Percentiles rank a stretch among this genome's conserved stretches.
These are phyloP conservation scores for Lagenidium sp. DNA, from an alignment of 352 stramenopile species.

Conservation along the genomic window DNA sequence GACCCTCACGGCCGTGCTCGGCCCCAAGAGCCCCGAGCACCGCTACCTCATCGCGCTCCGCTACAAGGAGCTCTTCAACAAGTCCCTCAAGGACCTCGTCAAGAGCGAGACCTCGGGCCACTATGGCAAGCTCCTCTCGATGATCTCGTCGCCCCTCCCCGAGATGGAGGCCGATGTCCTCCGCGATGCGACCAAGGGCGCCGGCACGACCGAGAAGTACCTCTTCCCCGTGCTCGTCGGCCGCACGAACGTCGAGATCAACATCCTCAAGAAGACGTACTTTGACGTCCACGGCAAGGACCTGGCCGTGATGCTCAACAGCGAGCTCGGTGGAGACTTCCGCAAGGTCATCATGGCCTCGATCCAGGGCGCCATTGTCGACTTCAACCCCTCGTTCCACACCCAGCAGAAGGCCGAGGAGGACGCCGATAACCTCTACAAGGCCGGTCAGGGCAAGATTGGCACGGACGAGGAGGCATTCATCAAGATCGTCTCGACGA, in stretches of 20 bases:
- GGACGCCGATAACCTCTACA: slow-evolving; percentile 58
- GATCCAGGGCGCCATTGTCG: slow-evolving; percentile 41
- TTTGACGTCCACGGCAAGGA: slow-evolving; percentile 55
- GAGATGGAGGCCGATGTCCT: slow-evolving; percentile 61
- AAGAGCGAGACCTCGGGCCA: slow-evolving; percentile 55
- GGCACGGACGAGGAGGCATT: slow-evolving; percentile 62
- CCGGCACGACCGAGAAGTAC: slow-evolving; percentile 58
- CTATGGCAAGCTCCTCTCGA: slow-evolving; percentile 53
- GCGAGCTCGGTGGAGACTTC: slow-evolving; percentile 60
- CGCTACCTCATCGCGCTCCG: slow-evolving; percentile 56
- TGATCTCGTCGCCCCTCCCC: slow-evolving; percentile 41
- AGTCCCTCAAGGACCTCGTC: slow-evolving; percentile 43
- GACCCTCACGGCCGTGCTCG: slow-evolving; percentile 30
- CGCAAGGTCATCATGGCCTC: slow-evolving; percentile 65
- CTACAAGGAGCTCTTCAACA: slow-evolving; percentile 56
- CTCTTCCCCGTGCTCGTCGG: slow-evolving; percentile 61
- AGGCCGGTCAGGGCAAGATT: slow-evolving; percentile 52
- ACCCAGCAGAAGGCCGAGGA: slow-evolving; percentile 42
- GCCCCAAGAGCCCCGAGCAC: slow-evolving; percentile 42
- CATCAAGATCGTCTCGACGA: slow-evolving; percentile 43
- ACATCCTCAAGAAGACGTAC: slow-evolving; percentile 77
- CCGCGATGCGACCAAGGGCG: slow-evolving; percentile 51
- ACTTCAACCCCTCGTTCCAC: slow-evolving; percentile 50
- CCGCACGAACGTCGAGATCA: slow-evolving; percentile 60
- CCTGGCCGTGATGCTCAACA: slow-evolving; percentile 41